A percentile compares a stretch with the other conserved stretches of the same genome.
Evolutionary conservation across 73 alveolate species (phyloP).

Genomic region (Stentor roeselii): DNA sequence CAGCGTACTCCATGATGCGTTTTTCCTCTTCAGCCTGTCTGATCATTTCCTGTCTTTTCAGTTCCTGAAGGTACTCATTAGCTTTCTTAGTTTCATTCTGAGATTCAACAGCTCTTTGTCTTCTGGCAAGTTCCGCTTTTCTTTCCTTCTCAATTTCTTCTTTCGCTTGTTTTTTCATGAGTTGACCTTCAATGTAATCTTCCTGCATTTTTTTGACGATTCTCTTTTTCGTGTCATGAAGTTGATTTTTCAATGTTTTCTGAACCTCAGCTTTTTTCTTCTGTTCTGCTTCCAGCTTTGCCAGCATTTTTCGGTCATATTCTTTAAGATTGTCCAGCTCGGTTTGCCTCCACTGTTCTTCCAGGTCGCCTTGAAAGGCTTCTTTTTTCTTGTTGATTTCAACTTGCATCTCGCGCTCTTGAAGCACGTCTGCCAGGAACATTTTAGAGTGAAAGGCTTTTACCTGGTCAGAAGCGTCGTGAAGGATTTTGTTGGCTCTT

Average conservation of each 20-base stretch:
- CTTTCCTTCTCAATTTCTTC: slow-evolving; percentile 64
- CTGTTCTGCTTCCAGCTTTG: slow-evolving; percentile 53
- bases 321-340: slow-evolving; percentile 66
- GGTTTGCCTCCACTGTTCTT: slow-evolving; percentile 61
- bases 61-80: slow-evolving; percentile 41
- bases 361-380: slow-evolving; percentile 51
- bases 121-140: slow-evolving; percentile 56
- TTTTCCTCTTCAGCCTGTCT: slow-evolving; percentile 72
- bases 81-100: slow-evolving; percentile 49
- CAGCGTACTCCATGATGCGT: slow-evolving; percentile 68
- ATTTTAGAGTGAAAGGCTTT: slow-evolving; percentile 78
- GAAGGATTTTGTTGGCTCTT: slow-evolving; percentile 68
- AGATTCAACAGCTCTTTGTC: slow-evolving; percentile 36
- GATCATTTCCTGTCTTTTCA: slow-evolving; percentile 36
- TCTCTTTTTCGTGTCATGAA: slow-evolving; percentile 59
- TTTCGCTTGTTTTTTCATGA: slow-evolving; percentile 61
- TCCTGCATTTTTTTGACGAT: slow-evolving; percentile 66
- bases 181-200: slow-evolving; percentile 74
- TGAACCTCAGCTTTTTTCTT: slow-evolving; percentile 58
- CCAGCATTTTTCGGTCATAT: slow-evolving; percentile 57
- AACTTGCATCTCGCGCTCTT: slow-evolving; percentile 69
- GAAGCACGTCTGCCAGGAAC: slow-evolving; percentile 68
- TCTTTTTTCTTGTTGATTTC: slow-evolving; percentile 58
- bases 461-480: slow-evolving; percentile 75
- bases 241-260: slow-evolving; percentile 64